Evolutionary conservation across 495 filamentous ascomycete genomes (phyloP).

Genomic region (Jackrogersella minutella): DNA sequence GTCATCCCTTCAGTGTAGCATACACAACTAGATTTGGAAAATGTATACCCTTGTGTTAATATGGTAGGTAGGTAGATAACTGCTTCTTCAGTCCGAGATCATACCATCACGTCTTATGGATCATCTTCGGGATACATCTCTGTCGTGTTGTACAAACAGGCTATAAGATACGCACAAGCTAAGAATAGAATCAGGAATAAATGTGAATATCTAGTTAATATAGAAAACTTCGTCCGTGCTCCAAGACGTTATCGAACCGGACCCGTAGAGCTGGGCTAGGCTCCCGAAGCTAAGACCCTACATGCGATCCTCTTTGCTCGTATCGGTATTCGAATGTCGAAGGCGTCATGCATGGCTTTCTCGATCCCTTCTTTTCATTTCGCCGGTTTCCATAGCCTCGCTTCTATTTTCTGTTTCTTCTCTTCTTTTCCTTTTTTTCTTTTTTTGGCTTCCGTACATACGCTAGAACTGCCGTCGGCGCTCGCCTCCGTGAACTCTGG

Average conservation of each 20-base stretch:
- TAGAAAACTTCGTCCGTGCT: background rate
- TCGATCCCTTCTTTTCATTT: conserved; percentile 6
- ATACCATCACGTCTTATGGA: conserved; percentile 21
- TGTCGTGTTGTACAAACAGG: conserved; percentile 20
- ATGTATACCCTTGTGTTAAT: conserved; percentile 12
- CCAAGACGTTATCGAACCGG: conserved; percentile 17
- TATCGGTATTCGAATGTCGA: conserved; percentile 26
- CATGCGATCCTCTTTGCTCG: conserved; percentile 29
- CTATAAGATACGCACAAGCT: conserved; percentile 14
- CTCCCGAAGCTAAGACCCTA: conserved; percentile 22
- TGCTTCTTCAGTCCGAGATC: conserved; percentile 19
- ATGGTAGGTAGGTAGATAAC: conserved; percentile 13
- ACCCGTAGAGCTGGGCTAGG: conserved; percentile 31
- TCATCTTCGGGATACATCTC: conserved; percentile 10
- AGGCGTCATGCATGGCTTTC: conserved; percentile 28
- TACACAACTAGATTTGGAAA: conserved; percentile 29
- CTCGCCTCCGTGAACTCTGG: conserved; percentile 13
- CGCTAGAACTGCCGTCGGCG: conserved; percentile 11
- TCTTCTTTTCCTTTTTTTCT: background rate
- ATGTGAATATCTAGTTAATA: conserved; percentile 10
- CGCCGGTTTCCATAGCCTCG: conserved; percentile 32
- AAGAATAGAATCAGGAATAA: conserved; percentile 24
- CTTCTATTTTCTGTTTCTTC: background rate
- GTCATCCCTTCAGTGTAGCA: conserved; percentile 39
- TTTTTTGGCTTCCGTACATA: background rate